Percentiles rank a stretch among this genome's conserved stretches.
phyloP scores from a whole-genome alignment of 2,329 filamentous ascomycete species.

The Fonsecaea pedrosoi region DNA sequence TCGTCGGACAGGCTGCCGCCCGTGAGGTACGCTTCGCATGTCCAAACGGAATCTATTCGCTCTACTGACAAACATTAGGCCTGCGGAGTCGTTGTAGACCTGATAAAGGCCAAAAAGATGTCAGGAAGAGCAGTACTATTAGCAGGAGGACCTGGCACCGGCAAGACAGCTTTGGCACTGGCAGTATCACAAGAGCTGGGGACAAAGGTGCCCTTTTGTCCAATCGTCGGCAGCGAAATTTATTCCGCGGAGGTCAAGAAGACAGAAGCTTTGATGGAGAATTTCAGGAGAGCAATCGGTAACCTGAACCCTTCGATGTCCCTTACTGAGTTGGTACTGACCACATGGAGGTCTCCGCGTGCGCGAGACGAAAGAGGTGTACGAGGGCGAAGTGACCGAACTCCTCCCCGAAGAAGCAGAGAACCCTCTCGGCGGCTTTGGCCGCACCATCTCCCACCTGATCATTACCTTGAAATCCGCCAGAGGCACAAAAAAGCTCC shows the following conservation, averaged over 20 bases:
- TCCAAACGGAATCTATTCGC: conserved; percentile 10
- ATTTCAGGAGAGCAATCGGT: conserved; percentile 96
- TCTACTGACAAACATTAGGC: conserved; percentile 62
- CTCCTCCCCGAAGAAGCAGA: conserved; percentile 97
- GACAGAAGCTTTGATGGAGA: conserved; percentile 99
- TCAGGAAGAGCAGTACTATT: conserved; percentile 90
- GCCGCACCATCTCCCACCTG: conserved; percentile 94
- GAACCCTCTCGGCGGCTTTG: conserved; percentile 95
- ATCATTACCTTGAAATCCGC: conserved; percentile 94
- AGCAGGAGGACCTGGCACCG: conserved; percentile 92
- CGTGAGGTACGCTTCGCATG: conserved; percentile 72
- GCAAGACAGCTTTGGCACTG: conserved; percentile 94
- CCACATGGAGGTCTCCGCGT: conserved; percentile 72
- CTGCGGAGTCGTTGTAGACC: conserved; percentile 92
- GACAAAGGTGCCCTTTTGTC: conserved; percentile 97
- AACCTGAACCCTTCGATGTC: conserved; percentile 41
- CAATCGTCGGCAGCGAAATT: conserved; percentile 96
- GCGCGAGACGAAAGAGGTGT: conserved; percentile 98
- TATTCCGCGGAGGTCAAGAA: conserved; percentile 99
- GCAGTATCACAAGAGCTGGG: conserved; percentile 96
- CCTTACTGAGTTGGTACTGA: conserved; percentile 9
- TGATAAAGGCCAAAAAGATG: conserved; percentile 98
- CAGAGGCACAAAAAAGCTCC: conserved; percentile 96
- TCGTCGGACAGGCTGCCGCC: conserved; percentile 85
- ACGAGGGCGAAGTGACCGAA: conserved; percentile 98